Conservation (phyloP, 2,329 filamentous ascomycete species). For the Diaporthe nobilis region DNA sequence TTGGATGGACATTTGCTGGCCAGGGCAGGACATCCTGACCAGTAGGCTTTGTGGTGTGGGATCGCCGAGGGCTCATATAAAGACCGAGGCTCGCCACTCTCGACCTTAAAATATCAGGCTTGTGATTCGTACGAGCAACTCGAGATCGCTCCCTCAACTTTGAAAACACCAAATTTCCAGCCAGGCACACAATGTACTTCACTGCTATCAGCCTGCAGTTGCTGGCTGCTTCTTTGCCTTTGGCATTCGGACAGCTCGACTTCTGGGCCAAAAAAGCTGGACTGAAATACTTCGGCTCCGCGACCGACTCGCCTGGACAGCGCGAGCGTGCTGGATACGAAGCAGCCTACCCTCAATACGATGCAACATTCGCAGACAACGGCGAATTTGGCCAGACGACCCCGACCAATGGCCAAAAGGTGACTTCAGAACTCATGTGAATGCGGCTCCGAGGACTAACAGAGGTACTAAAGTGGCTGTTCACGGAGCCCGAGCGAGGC, state of each 20-base stretch:
- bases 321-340: constrained; percentile 61
- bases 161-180: neutral
- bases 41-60: neutral
- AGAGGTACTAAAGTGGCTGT: constrained; percentile 42
- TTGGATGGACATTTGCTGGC: neutral
- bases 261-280: constrained; percentile 66
- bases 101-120: neutral
- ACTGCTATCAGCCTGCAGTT: constrained; percentile 44
- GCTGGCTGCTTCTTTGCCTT: constrained; percentile 48
- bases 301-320: constrained; percentile 65
- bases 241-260: constrained; percentile 58
- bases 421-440: constrained; percentile 17
- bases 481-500: constrained; percentile 69
- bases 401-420: constrained; percentile 70
- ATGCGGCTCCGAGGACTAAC: neutral
- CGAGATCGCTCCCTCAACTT: neutral
- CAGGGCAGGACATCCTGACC: neutral
- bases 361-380: constrained; percentile 65
- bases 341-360: constrained; percentile 66
- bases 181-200: neutral
- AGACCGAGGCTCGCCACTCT: neutral
- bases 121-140: too few relatives aligned
- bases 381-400: constrained; percentile 74
- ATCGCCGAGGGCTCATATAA: neutral
- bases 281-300: constrained; percentile 72